Evolutionary conservation across 108 stramenopile species (phyloP), one percentile per base, ranked within the genome.

Genomic region (Ochromonas danica): DNA sequence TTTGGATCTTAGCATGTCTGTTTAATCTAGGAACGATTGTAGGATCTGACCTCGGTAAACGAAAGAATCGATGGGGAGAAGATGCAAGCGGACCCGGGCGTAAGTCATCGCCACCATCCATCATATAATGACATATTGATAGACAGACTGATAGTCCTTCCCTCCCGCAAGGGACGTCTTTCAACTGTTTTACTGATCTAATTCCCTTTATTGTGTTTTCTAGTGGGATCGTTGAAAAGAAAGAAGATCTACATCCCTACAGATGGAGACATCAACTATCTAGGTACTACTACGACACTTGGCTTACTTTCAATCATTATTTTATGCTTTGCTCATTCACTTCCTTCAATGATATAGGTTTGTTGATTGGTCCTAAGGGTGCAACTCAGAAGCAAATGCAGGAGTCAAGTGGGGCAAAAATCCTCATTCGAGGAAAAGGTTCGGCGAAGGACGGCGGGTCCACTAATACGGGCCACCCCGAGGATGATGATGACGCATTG

Each of bases 401-500:
- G 70, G 82, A 86, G 80, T 35, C 70, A n/a, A 85, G 83, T 40
- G 85, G 85, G 1, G 85, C 85, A 77, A 84, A 84, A 43, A 86
- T 86, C 35, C 35, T 82, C 14, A 86, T 86, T 78, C 85, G 85
- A 2, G 85, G 85, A n/a, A 75, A 78, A 17, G 85, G 85, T 36
- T 71, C 83, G 33, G 3, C 43, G 38, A 75, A 75, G 41, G 72
- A 75, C 25, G 72, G 72, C 6, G 63, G 33, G 17, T 25, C 63
- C 3, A 14, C 51, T 6, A 17, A 28, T 10, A 36, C 31, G 10
- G 31, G 31, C 28, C 72, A 75, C 38, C 72, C 72, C 17, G 80
- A 84, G 31, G 83, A 83, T 36, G 82, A 81, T n/a, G 71, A 83
- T 43, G 85, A 86, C 43, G 84, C 81, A 30, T 40, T 86, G 84